Evolutionary conservation across 1,284 basidiomycete genomes (phyloP).

Genomic region (Wolfiporia cocos): DNA sequence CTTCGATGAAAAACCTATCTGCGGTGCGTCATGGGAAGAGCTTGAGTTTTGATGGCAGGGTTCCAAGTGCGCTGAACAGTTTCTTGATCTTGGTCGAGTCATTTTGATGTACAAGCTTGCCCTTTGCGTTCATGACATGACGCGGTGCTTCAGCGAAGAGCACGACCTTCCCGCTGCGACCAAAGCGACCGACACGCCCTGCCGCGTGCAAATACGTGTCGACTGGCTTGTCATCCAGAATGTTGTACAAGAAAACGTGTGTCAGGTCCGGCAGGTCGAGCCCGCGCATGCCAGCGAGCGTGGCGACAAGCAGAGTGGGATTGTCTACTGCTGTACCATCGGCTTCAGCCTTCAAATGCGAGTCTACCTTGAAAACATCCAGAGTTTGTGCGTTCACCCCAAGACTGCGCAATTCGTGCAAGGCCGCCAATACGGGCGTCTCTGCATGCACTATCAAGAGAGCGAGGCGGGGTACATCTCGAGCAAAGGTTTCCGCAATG

Average conservation of each 20-base stretch:
- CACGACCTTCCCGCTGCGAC: conserved; percentile 56
- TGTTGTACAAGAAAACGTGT: conserved; percentile 69
- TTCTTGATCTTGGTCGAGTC: conserved; percentile 38
- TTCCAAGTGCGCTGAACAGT: conserved; percentile 41
- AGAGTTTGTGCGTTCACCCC: conserved; percentile 64
- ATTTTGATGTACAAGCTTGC: conserved; percentile 25
- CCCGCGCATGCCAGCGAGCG: conserved; percentile 61
- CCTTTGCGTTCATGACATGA: conserved; percentile 23
- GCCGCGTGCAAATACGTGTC: conserved; percentile 67
- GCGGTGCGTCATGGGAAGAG: conserved; percentile 38
- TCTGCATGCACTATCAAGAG: conserved; percentile 60
- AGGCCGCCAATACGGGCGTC: conserved; percentile 50
- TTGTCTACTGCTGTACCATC: conserved; percentile 32
- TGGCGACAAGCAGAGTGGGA: conserved; percentile 62
- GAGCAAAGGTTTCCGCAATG: conserved; percentile 60
- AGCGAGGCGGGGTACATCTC: conserved; percentile 63
- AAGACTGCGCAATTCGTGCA: conserved; percentile 56
- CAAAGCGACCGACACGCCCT: conserved; percentile 73
- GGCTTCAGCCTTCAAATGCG: conserved; percentile 32
- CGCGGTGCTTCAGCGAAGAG: conserved; percentile 41
- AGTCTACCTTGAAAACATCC: conserved; percentile 38
- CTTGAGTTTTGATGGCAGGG: conserved; percentile 27
- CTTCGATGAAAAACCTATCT: neutral
- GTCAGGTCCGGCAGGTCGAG: conserved; percentile 64
- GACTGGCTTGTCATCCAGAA: conserved; percentile 43